A percentile compares a stretch with the other conserved stretches of the same genome.
Evolutionary conservation across 129 eudicot species (phyloP).

Genomic region (Lactuca saligna): DNA sequence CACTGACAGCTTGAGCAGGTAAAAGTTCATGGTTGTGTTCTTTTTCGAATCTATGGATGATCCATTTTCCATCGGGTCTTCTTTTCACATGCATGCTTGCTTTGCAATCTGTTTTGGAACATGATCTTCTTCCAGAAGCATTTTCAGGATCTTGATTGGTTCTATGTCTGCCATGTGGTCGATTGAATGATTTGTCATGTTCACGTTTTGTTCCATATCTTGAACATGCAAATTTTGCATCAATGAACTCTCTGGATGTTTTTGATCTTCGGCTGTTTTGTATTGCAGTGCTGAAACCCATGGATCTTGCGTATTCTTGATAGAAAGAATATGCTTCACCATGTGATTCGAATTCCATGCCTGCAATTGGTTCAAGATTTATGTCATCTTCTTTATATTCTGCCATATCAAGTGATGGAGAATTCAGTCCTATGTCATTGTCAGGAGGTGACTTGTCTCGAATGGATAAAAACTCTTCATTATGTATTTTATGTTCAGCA

Average conservation of each 20-base stretch:
- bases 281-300: conserved; percentile 85
- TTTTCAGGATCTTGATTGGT: conserved; percentile 74
- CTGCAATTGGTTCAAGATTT: conserved; percentile 83
- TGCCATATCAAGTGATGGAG: conserved; percentile 44
- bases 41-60: conserved; percentile 78
- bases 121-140: conserved; percentile 74
- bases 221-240: conserved; percentile 96
- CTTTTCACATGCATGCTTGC: conserved; percentile 98
- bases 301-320: conserved; percentile 92
- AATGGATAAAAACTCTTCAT: conserved; percentile 43
- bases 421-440: conserved; percentile 41
- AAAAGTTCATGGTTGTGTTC: conserved; percentile 92
- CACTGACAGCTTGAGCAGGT: conserved; percentile 98
- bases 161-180: conserved; percentile 75
- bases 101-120: conserved; percentile 91
- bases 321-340: conserved; percentile 90
- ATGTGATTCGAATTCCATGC: conserved; percentile 94
- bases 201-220: conserved; percentile 97
- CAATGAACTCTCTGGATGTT: conserved; percentile 85
- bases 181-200: conserved; percentile 69
- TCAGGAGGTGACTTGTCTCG: conserved; percentile 40
- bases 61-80: conserved; percentile 91
- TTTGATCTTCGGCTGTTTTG: conserved; percentile 92
- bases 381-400: conserved; percentile 67
- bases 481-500: conserved; percentile 55